A percentile compares a stretch with the other conserved stretches of the same genome.
These are phyloP conservation scores for Puya raimondii DNA, from an alignment of 176 grass and related monocot species.

Conservation along the genomic window DNA sequence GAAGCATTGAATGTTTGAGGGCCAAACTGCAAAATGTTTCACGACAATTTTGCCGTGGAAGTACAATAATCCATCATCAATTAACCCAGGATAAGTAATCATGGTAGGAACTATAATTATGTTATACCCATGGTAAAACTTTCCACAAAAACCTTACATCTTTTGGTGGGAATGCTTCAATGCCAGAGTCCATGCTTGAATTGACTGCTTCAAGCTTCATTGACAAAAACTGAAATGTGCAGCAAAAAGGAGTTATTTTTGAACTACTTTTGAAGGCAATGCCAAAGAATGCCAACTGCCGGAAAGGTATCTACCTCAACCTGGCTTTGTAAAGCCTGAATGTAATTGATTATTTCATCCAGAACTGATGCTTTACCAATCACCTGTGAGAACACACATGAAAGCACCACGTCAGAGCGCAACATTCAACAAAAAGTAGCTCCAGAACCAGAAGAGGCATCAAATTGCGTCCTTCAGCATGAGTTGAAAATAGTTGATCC, in stretches of 20 bases:
- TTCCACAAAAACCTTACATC: conserved; percentile 8
- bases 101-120: not conserved
- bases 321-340: conserved; percentile 83
- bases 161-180: not conserved
- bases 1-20: conserved; percentile 4
- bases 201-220: conserved; percentile 24
- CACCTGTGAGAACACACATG: conserved; percentile 40
- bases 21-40: conserved; percentile 12
- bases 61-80: no score
- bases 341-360: conserved; percentile 98
- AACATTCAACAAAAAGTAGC: conserved; percentile 12
- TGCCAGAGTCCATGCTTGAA: conserved; percentile 4
- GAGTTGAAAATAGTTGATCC: not conserved
- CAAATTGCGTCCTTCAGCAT: conserved; percentile 4
- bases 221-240: conserved; percentile 15
- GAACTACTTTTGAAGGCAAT: not conserved
- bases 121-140: not conserved
- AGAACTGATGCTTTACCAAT: conserved; percentile 93
- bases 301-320: conserved; percentile 51
- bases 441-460: not conserved
- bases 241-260: not conserved
- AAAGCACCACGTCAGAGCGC: conserved; percentile 2
- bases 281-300: not conserved
- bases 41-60: not conserved
- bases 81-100: not conserved